Evolutionary conservation across 176 grass and related monocot genomes (phyloP), one percentile per base, ranked within the genome.

Genomic region (Hordeum marinum): DNA sequence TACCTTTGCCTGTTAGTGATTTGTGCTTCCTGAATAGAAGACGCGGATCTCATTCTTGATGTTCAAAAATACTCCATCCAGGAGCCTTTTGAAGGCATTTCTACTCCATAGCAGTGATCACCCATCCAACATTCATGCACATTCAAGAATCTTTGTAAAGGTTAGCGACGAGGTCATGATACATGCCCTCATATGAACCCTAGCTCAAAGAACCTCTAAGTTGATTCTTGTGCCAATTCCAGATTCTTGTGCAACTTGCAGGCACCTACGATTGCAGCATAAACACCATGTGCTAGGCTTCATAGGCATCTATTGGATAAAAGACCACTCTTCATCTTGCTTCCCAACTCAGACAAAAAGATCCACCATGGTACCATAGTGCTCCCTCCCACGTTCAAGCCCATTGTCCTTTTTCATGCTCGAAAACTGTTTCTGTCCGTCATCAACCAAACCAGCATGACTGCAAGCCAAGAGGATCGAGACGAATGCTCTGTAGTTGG

Each of bases 121-220:
- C 85, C 76, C 90, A 85, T 14, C 85, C 90, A 61, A 92, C 88
- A 7, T 92, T 90, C 81, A 87, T 80, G 88, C 92, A 94, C 90
- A 91, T 89, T 18, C 86, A 92, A 79, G 90, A 79, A 1, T 90
- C 76, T n/a, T 89, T 92, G 82, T 98, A 98, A 23, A 94, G 94
- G 55, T 97, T 97, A 39, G 92, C 90, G 61, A 93, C 87, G 11
- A 97, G 79, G 43, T 93, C 92, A 85, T 91, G 89, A 42, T 87
- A 94, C 12, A 91, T 87, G 3, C 92, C 92, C 50, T 90, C 89
- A 32, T 94, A 73, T 11, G 42, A 89, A 89, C 26, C 41, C 84
- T 18, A 94, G 82, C 82, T 94, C 87, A 81, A 91, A 94, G 81
- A 94, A 81, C 37, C 36, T 89, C 36, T 42, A 50, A 9, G 92